phyloP scores from a whole-genome alignment of 2,329 filamentous ascomycete species.

The Beauveria sp. region DNA sequence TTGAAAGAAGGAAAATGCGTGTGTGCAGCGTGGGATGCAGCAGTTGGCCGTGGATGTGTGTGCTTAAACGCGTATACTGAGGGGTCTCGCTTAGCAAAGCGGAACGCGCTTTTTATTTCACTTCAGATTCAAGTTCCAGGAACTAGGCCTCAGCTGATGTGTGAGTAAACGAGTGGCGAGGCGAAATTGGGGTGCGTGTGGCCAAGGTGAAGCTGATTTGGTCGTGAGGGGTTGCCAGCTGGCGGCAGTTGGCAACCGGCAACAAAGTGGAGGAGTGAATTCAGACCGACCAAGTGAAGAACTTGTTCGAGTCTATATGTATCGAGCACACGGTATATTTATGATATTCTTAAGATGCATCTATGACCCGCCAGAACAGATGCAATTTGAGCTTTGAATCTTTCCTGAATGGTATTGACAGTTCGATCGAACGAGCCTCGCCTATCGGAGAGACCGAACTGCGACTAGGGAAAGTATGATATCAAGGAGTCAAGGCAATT shows the following conservation, averaged over 20 bases:
- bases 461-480: background rate
- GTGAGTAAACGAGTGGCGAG: background rate
- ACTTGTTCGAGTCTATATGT: background rate
- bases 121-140: background rate
- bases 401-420: background rate
- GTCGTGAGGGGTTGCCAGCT: conserved; percentile 9
- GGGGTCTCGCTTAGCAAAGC: background rate
- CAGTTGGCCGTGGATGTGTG: background rate
- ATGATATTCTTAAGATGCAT: background rate
- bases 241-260: conserved; percentile 4
- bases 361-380: background rate
- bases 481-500: background rate
- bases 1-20: background rate
- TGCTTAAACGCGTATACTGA: background rate
- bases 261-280: conserved; percentile 2
- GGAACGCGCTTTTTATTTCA: background rate
- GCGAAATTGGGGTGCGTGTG: background rate
- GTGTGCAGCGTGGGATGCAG: background rate
- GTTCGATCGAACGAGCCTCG: background rate
- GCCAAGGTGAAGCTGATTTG: conserved; percentile 8
- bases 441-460: background rate
- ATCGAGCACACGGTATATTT: background rate
- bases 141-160: background rate
- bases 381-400: background rate
- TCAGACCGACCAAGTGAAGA: background rate